Percentiles rank a stretch among this genome's conserved stretches.
These are phyloP conservation scores for Penicillium manginii DNA, from an alignment of 495 filamentous ascomycete species.

Conservation along the genomic window DNA sequence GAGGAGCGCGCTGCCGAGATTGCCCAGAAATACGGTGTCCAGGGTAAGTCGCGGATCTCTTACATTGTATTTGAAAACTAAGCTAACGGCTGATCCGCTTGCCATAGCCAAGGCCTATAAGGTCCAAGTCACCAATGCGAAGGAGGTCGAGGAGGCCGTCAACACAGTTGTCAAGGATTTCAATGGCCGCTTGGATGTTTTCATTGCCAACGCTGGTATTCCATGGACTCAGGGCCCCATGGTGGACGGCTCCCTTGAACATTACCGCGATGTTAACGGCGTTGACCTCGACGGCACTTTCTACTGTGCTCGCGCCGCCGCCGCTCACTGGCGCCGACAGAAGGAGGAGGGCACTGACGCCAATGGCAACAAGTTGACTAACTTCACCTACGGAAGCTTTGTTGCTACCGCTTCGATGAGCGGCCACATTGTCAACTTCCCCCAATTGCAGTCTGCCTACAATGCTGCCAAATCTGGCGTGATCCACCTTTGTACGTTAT, in stretches of 20 bases:
- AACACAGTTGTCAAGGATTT: conserved; percentile 67
- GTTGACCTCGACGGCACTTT: conserved; percentile 83
- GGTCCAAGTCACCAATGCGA: conserved; percentile 64
- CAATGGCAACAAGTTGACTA: conserved; percentile 67
- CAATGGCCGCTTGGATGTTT: conserved; percentile 74
- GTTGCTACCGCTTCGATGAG: conserved; percentile 81
- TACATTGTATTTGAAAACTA: background rate
- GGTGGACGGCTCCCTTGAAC: conserved; percentile 64
- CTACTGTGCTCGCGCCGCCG: conserved; percentile 80
- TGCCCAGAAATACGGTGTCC: conserved; percentile 76
- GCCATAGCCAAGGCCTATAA: conserved; percentile 73
- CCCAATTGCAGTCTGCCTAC: conserved; percentile 83
- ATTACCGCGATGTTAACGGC: conserved; percentile 69
- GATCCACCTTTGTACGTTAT: conserved; percentile 73
- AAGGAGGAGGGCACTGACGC: conserved; percentile 67
- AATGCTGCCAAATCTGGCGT: conserved; percentile 88
- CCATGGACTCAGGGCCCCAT: conserved; percentile 71
- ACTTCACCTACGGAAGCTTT: conserved; percentile 72
- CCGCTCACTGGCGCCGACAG: conserved; percentile 66
- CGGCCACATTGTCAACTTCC: conserved; percentile 86
- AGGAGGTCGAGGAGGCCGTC: conserved; percentile 60
- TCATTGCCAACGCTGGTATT: conserved; percentile 81
- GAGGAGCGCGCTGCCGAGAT: conserved; percentile 72
- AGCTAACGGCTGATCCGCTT: background rate
- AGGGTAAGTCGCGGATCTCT: conserved; percentile 53